Percentiles rank a stretch among this genome's conserved stretches.
Conservation (phyloP, 176 grass and related monocot species). For the Areca catechu region DNA sequence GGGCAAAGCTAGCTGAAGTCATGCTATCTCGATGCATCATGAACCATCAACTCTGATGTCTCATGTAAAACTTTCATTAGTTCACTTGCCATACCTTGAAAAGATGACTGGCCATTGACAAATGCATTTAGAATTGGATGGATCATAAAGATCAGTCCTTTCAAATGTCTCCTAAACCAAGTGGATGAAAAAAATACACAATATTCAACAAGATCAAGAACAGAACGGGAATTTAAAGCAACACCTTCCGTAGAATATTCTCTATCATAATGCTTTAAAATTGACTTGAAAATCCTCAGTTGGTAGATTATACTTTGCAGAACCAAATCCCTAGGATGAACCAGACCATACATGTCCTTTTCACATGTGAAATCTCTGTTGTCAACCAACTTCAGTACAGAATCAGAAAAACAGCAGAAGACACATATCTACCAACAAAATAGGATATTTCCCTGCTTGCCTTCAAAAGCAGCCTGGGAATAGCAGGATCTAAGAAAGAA, state of each 20-base stretch:
- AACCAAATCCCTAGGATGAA: slow-evolving; percentile 20
- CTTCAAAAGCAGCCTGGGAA: slow-evolving; percentile 37
- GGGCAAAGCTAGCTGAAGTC: background rate
- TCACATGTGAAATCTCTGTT: slow-evolving; percentile 21
- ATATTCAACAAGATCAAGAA: slow-evolving; percentile 69
- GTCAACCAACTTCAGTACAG: slow-evolving; percentile 28
- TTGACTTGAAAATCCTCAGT: slow-evolving; percentile 27
- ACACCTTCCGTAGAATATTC: slow-evolving; percentile 19
- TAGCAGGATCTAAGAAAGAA: slow-evolving; percentile 14
- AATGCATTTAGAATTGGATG: slow-evolving; percentile 52
- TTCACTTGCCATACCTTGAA: slow-evolving; percentile 36
- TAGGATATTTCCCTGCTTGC: slow-evolving; percentile 46
- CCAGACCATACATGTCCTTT: slow-evolving; percentile 8
- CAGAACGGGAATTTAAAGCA: slow-evolving; percentile 24
- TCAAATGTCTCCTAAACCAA: slow-evolving; percentile 58
- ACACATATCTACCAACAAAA: slow-evolving; percentile 52
- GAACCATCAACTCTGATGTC: slow-evolving; percentile 20
- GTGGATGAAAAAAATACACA: slow-evolving; percentile 53
- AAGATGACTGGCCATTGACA: slow-evolving; percentile 31
- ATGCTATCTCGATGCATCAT: slow-evolving; percentile 29
- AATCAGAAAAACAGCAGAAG: slow-evolving; percentile 43
- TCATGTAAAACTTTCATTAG: slow-evolving; percentile 39
- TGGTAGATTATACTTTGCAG: slow-evolving; percentile 33
- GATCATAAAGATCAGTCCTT: slow-evolving; percentile 48
- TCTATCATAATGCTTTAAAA: slow-evolving; percentile 29